A percentile compares a stretch with the other conserved stretches of the same genome.
These are phyloP conservation scores for Ceratocystiopsis minuta DNA, from an alignment of 2,329 filamentous ascomycete species.

Conservation along the genomic window DNA sequence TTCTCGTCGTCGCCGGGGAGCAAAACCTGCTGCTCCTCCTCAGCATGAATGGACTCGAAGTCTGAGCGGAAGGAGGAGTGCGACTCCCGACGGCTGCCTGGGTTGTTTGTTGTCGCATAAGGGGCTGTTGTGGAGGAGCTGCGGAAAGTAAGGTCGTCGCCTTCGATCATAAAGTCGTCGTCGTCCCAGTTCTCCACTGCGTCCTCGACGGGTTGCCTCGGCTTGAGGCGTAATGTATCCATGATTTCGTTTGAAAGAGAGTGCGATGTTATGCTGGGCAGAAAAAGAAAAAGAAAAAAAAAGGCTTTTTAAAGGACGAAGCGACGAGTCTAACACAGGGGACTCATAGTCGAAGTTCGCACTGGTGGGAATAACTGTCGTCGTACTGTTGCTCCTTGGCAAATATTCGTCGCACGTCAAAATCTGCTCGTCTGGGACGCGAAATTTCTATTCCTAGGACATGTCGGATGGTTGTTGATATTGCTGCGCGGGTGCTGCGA, in stretches of 20 bases:
- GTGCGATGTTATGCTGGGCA: too few relatives aligned
- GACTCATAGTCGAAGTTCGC: too few relatives aligned
- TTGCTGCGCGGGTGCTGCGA: not conserved
- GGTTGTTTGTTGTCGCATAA: constrained; percentile 15
- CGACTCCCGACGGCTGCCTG: constrained; percentile 48
- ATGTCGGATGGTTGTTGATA: constrained; percentile 4
- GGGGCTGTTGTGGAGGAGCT: constrained; percentile 18
- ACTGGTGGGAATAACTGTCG: too few relatives aligned
- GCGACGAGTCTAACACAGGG: too few relatives aligned
- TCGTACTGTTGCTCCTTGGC: too few relatives aligned
- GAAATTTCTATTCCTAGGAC: constrained; percentile 7
- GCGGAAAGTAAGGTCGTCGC: constrained; percentile 44
- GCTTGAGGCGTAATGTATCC: constrained; percentile 36
- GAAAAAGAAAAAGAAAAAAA: not conserved
- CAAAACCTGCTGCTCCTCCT: constrained; percentile 78
- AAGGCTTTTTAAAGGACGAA: too few relatives aligned
- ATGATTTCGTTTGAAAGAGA: constrained; percentile 17
- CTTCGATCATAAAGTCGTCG: constrained; percentile 54
- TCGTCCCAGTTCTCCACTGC: constrained; percentile 65
- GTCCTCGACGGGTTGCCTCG: constrained; percentile 35
- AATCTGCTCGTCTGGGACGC: not conserved
- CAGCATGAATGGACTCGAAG: constrained; percentile 54
- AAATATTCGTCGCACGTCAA: too few relatives aligned
- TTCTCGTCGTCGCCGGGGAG: constrained; percentile 71
- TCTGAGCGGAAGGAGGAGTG: constrained; percentile 76